These are phyloP conservation scores for Peltaster fructicola DNA, from an alignment of 2,329 filamentous ascomycete species.

Conservation along the genomic window DNA sequence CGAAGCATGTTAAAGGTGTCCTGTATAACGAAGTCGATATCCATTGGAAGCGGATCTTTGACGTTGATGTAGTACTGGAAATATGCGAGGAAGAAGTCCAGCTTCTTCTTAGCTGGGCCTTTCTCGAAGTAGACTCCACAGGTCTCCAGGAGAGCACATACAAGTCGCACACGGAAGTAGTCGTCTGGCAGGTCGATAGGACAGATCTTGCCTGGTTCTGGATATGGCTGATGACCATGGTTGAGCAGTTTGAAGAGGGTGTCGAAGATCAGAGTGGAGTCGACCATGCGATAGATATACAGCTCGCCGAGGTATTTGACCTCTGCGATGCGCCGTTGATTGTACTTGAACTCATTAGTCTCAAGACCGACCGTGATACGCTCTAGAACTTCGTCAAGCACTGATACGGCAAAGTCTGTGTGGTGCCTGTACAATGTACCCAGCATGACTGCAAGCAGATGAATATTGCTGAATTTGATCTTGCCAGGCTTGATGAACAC, in stretches of 20 bases:
- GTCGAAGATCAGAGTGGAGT: slow-evolving; percentile 90
- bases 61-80: slow-evolving; percentile 93
- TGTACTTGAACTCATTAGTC: slow-evolving; percentile 93
- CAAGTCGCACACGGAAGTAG: slow-evolving; percentile 84
- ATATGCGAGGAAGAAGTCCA: slow-evolving; percentile 93
- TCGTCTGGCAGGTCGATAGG: slow-evolving; percentile 78
- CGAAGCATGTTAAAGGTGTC: slow-evolving; percentile 73
- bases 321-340: slow-evolving; percentile 84
- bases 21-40: slow-evolving; percentile 90
- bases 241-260: slow-evolving; percentile 87
- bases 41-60: slow-evolving; percentile 82
- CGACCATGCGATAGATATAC: slow-evolving; percentile 94
- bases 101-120: slow-evolving; percentile 83
- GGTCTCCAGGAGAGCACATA: slow-evolving; percentile 79
- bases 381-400: slow-evolving; percentile 84
- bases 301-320: slow-evolving; percentile 93
- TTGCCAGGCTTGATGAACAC: slow-evolving; percentile 93
- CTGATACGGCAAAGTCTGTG: slow-evolving; percentile 71
- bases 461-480: slow-evolving; percentile 93
- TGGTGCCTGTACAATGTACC: slow-evolving; percentile 84
- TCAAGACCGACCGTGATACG: slow-evolving; percentile 76
- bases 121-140: slow-evolving; percentile 94
- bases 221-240: slow-evolving; percentile 69
- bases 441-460: slow-evolving; percentile 76
- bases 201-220: slow-evolving; percentile 59